Base-by-base conservation (phyloP, 2,329 filamentous ascomycete genomes). In the Claviceps maximensis region DNA sequence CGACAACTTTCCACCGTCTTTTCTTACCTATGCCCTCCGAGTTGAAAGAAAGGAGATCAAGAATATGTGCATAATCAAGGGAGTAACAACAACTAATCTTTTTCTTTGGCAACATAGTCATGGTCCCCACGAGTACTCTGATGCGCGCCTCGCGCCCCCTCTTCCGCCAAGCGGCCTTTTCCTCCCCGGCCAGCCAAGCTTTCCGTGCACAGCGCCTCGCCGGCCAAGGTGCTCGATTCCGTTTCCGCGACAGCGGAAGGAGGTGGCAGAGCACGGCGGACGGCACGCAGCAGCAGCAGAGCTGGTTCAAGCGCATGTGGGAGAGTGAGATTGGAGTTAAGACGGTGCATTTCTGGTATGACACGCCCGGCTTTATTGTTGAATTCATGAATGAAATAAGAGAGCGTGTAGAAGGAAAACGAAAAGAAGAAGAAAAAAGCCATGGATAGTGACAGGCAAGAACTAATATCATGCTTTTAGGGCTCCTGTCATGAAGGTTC, bases 291-390 rank as follows among this genome's bases (percentile, higher is more conserved):
- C 66, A 68, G 54, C 63, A 71, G 60, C 62, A 68, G 57, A 72
- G 73, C 65, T 83, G 77, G 76, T 83, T 93, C 69, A 82, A 84
- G 75, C 83, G 83, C 71, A 80, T 94, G 77, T 89, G 84, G 85
- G 82, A 88, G 69, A 89, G 85, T 69, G 86, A 87, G 57, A 71
- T 90, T 58, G 87, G 87, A 50, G 62, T 90, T 62, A 89, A 89
- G 84, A 98, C 93, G 57, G 93, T 98, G 63, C 93, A 98, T 72
- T 98, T 98, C 75, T 98, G 93, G 91, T 91, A 75, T 9, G 50
- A 44, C 13, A n/a, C 3, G 29, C 27, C 13, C 17, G 3, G 44
- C 25, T 47, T 2, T 10, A 31, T 3, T 29, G 3, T 46, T 27
- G 23, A 17, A 15, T 8, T 7, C 44, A 6, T 2, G 15, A 17